Percentiles rank a stretch among this genome's conserved stretches.
Evolutionary conservation across 2,329 filamentous ascomycete species (phyloP).

Genomic region (Emericellopsis atlantica): DNA sequence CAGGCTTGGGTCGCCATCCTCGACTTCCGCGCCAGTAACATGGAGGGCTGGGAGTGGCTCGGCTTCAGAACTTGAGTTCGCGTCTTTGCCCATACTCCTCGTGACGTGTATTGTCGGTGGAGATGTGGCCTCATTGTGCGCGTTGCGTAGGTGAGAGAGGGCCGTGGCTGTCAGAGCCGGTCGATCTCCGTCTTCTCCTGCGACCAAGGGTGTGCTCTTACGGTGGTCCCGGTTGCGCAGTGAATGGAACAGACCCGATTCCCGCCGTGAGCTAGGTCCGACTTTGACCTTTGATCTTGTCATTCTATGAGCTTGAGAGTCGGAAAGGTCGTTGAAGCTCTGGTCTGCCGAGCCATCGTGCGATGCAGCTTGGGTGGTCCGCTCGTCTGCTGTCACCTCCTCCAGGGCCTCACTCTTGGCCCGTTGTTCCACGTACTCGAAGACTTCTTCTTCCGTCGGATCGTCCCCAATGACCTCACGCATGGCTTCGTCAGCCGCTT

Average conservation of each 20-base stretch:
- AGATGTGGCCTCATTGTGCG: too few relatives aligned
- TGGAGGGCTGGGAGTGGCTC: slow-evolving; percentile 8
- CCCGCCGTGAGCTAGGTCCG: slow-evolving; percentile 9
- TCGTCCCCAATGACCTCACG: too few relatives aligned
- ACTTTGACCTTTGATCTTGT: slow-evolving; percentile 4
- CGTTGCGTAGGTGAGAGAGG: too few relatives aligned
- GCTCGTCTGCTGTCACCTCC: slow-evolving; percentile 1
- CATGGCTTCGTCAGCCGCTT: too few relatives aligned
- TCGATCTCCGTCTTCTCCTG: slow-evolving; percentile 6
- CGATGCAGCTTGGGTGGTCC: not conserved
- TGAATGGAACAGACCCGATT: slow-evolving; percentile 7
- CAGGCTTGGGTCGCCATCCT: slow-evolving; percentile 13
- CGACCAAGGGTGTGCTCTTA: slow-evolving; percentile 6
- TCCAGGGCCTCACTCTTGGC: not conserved
- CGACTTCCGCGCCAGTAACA: slow-evolving; percentile 13
- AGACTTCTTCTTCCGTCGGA: too few relatives aligned
- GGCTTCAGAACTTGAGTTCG: too few relatives aligned
- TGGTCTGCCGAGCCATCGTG: not conserved
- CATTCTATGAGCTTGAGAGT: slow-evolving; percentile 1
- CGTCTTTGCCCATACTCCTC: too few relatives aligned
- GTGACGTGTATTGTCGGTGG: too few relatives aligned
- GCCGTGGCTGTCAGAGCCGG: too few relatives aligned
- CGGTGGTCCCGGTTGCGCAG: slow-evolving; percentile 15
- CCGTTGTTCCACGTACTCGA: too few relatives aligned
- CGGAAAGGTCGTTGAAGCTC: not conserved